Base-by-base conservation (phyloP, 441 rosid genomes). In the Pelargonium citronellum region DNA sequence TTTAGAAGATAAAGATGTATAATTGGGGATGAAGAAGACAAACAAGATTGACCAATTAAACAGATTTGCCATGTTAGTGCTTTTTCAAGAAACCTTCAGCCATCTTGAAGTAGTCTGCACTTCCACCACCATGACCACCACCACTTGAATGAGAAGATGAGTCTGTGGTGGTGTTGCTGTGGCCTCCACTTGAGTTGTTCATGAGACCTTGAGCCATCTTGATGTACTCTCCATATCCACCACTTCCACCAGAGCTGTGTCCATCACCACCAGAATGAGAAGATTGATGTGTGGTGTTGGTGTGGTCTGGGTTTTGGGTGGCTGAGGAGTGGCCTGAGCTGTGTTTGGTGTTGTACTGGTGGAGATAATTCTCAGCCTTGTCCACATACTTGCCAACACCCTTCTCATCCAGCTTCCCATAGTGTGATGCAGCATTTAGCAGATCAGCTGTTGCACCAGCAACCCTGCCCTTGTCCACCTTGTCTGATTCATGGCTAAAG, bases 281-380 rank as follows among this genome's bases (percentile, higher is more conserved):
- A n/a, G 58, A 51, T 2, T n/a, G 5, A 20, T 51, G 30, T 27
- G 67, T 2, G 34, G 46, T 19, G 44, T 71, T 11, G 66, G 71
- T 13, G 24, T 37, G 41, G 41, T 37, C 7, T 4, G 58, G 58
- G 7, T 3, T 47, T n/a, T 47, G 53, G 5, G 53, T 47, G 4
- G 15, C n/a, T 47, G 15, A 37, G 41, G 70, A 60, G 64, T 64
- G 69, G 64, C 46, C 74, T 19, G 79, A 24, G 61, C 63, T 39
- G 20, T 68, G 34, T 55, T 82, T 24, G 30, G 71, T 34, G n/a
- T 72, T 74, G 76, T 80, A 86, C 27, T 90, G 69, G 74, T 80
- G 84, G 68, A 90, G 91, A 74, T 88, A 87, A 39, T 66, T 68
- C 85, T 88, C 87, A 5, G 93, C 91, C 79, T 87, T 84, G 8